These are phyloP conservation scores for Trichomonas tenax DNA, from an alignment of 208 protist species.

Conservation along the genomic window DNA sequence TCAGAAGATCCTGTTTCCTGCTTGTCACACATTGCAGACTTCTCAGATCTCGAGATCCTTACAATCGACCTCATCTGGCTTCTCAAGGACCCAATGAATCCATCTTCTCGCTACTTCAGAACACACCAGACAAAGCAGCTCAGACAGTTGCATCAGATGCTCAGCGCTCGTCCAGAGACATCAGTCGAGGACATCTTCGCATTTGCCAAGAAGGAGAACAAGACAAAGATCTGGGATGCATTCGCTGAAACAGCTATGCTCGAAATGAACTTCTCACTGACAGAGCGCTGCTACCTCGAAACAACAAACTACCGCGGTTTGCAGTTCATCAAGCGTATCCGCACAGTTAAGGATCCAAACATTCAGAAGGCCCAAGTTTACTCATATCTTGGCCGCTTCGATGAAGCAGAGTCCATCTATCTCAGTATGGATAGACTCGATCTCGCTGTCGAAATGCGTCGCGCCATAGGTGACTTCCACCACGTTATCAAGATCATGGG, in stretches of 20 bases:
- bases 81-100: constrained; percentile 66
- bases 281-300: constrained; percentile 68
- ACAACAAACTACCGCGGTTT: constrained; percentile 76
- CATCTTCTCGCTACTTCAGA: constrained; percentile 58
- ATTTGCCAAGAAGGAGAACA: constrained; percentile 20
- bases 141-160: constrained; percentile 51
- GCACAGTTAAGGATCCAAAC: constrained; percentile 48
- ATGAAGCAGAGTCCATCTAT: constrained; percentile 82
- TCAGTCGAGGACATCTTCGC: neutral
- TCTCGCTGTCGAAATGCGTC: neutral
- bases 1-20: constrained; percentile 58
- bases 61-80: constrained; percentile 71
- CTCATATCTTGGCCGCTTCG: constrained; percentile 74
- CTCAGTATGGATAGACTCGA: neutral
- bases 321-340: constrained; percentile 48
- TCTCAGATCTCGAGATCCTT: constrained; percentile 65
- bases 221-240: constrained; percentile 68
- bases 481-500: neutral
- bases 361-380: constrained; percentile 84
- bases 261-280: constrained; percentile 45
- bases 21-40: constrained; percentile 67
- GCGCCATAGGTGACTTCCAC: neutral
- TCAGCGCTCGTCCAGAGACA: neutral
- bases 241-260: constrained; percentile 72
- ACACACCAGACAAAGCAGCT: constrained; percentile 65